phyloP scores from a whole-genome alignment of 495 filamentous ascomycete species.

The Hyaloscypha hepaticicola region DNA sequence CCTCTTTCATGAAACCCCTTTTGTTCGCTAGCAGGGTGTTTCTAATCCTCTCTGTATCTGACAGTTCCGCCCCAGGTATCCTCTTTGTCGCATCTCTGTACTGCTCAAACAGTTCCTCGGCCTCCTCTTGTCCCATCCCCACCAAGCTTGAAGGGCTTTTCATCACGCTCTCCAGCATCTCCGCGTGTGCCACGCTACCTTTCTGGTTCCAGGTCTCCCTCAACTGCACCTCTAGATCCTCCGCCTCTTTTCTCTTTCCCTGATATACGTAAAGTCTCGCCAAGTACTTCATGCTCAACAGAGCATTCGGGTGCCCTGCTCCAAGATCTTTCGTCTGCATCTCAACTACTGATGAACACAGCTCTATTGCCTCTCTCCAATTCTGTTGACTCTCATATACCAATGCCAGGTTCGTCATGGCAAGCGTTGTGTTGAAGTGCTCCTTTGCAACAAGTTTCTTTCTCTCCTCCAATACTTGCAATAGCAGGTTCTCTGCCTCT shows the following conservation, averaged over 20 bases:
- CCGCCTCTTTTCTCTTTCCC: slow-evolving; percentile 32
- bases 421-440: slow-evolving; percentile 34
- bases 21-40: no score
- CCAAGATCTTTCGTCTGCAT: slow-evolving; percentile 8
- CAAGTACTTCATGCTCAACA: slow-evolving; percentile 31
- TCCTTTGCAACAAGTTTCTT: slow-evolving; percentile 8
- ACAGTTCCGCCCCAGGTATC: no score
- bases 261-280: slow-evolving; percentile 24
- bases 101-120: no score
- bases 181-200: not conserved
- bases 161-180: no score
- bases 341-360: slow-evolving; percentile 13
- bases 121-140: no score
- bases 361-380: slow-evolving; percentile 9
- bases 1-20: no score
- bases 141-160: no score
- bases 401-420: slow-evolving; percentile 34
- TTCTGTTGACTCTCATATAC: slow-evolving; percentile 32
- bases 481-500: slow-evolving; percentile 16
- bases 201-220: slow-evolving; percentile 16
- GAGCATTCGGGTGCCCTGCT: not conserved
- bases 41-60: no score
- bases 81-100: no score
- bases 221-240: slow-evolving; percentile 31
- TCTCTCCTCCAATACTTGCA: slow-evolving; percentile 19